phyloP scores from a whole-genome alignment of 345 rosid species.

The Dovyalis caffra region DNA sequence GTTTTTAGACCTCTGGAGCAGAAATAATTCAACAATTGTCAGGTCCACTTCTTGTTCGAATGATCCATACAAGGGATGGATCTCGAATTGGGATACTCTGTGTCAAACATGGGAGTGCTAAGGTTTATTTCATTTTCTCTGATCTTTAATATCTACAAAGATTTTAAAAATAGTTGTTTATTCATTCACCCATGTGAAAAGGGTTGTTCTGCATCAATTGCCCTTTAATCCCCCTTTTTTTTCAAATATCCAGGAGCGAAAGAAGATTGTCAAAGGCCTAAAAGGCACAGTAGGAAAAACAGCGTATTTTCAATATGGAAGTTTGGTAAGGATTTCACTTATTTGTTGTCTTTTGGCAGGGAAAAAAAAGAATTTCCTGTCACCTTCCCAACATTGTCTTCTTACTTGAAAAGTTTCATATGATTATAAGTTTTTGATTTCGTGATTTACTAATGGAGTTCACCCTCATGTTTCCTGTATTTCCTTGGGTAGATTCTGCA shows the following conservation, averaged over 20 bases:
- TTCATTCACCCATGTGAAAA: constrained; percentile 1
- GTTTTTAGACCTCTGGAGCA: constrained; percentile 69
- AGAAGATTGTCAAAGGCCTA: constrained; percentile 84
- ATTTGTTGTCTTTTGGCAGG: background rate
- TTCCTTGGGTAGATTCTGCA: background rate
- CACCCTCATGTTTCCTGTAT: background rate
- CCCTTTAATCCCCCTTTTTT: background rate
- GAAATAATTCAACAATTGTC: constrained; percentile 72
- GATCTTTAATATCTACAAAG: background rate
- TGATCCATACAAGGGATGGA: constrained; percentile 96
- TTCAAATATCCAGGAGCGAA: constrained; percentile 65
- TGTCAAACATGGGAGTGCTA: constrained; percentile 90
- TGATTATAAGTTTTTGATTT: background rate
- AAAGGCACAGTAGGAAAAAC: constrained; percentile 62
- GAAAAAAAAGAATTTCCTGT: background rate
- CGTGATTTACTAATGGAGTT: background rate
- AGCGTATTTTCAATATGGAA: constrained; percentile 73
- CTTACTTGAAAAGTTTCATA: background rate
- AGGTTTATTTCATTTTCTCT: constrained; percentile 45
- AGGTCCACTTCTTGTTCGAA: constrained; percentile 80
- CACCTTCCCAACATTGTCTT: background rate
- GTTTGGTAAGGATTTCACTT: constrained; percentile 51
- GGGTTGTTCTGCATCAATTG: constrained; percentile 7
- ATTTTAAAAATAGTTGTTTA: background rate
- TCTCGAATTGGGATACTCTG: constrained; percentile 78